These are phyloP conservation scores for Diutina ranongensis DNA, from an alignment of 1,139 yeast species.

Conservation along the genomic window DNA sequence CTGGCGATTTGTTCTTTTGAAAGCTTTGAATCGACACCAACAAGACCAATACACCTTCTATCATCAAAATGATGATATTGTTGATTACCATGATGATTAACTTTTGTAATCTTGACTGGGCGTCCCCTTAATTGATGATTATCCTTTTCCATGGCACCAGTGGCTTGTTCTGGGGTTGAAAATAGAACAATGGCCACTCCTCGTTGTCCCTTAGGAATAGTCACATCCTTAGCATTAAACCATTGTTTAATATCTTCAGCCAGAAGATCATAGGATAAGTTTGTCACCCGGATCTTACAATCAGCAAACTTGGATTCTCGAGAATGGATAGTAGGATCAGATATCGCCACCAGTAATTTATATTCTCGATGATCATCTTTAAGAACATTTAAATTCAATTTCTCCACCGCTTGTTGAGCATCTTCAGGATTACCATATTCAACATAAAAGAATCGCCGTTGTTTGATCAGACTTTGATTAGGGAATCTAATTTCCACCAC, in stretches of 20 bases:
- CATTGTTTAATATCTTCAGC: background rate
- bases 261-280: background rate
- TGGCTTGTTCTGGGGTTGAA: background rate
- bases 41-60: background rate
- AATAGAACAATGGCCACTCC: constrained; percentile 1
- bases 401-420: background rate
- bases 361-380: background rate
- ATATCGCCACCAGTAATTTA: background rate
- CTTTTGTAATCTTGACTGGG: background rate
- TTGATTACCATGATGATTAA: background rate
- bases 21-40: background rate
- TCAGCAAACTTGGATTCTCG: background rate
- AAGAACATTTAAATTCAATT: background rate
- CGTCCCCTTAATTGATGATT: background rate
- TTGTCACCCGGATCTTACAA: background rate
- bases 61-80: background rate
- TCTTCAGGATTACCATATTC: background rate
- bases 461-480: background rate
- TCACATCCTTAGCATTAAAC: background rate
- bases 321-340: background rate
- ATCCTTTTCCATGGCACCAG: background rate
- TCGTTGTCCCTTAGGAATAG: background rate
- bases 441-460: constrained; percentile 2
- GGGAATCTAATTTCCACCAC: background rate
- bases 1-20: background rate